Conservation (phyloP, 331 rosid species). For the Dryas integrifolia region DNA sequence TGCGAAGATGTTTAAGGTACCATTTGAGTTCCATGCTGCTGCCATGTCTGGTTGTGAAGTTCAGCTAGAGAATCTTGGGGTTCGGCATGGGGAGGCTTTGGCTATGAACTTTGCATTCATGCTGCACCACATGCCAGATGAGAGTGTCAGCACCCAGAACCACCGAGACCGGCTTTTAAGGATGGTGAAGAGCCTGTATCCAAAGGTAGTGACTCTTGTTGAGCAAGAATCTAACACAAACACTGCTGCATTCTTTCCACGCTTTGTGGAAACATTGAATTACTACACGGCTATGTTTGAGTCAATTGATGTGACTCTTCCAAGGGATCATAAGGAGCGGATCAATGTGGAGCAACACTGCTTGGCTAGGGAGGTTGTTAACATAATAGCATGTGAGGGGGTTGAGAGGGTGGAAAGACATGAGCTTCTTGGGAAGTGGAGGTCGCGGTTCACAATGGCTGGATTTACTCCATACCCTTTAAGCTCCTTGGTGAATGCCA, state of each 20-base stretch:
- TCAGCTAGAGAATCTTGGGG: conserved; percentile 53
- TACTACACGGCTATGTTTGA: conserved; percentile 89
- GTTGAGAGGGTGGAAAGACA: conserved; percentile 88
- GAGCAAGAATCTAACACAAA: conserved; percentile 95
- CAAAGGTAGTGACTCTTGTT: conserved; percentile 91
- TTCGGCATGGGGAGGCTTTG: conserved; percentile 66
- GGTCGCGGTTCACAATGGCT: conserved; percentile 81
- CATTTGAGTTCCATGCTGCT: conserved; percentile 76
- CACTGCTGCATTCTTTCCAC: conserved; percentile 74
- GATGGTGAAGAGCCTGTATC: conserved; percentile 77
- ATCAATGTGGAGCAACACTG: conserved; percentile 96
- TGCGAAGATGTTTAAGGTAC: conserved; percentile 68
- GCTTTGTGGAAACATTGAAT: conserved; percentile 70
- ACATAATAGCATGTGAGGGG: conserved; percentile 94
- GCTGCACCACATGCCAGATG: conserved; percentile 95
- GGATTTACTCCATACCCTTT: conserved; percentile 90
- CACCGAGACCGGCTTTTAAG: conserved; percentile 79
- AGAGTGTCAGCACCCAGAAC: conserved; percentile 84
- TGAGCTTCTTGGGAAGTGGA: conserved; percentile 90
- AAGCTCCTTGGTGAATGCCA: conserved; percentile 83
- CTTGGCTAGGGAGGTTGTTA: conserved; percentile 87
- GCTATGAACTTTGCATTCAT: conserved; percentile 94
- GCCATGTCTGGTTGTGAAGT: conserved; percentile 69
- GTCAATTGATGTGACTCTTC: conserved; percentile 80
- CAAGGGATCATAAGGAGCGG: conserved; percentile 71